Evolutionary conservation across 1,139 yeast genomes (phyloP), one percentile per base, ranked within the genome.

Genomic region (Eremothecium sinecaudum): DNA sequence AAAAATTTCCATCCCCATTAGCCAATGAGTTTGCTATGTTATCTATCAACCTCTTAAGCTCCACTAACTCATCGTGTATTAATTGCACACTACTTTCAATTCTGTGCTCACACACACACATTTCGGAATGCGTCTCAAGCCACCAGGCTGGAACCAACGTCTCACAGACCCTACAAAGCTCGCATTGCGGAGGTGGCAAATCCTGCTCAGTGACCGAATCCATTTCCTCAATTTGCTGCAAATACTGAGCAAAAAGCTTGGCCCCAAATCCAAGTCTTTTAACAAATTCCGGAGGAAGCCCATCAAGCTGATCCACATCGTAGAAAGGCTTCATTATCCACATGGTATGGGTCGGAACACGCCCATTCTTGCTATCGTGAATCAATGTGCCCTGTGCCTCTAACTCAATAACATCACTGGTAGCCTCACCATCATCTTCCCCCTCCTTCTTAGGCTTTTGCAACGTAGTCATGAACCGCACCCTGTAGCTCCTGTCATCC

Each of bases 311-410:
- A 33, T 63, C 59, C 10, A 77, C 64, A 5, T 79, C 78, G 8
- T 69, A 64, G 56, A 75, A 80, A 1, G 93, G 94, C 46, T 82
- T 78, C 9, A 90, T 66, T 3, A 92, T 77, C 97, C 98, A 90
- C 81, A 90, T 81, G 1, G 95, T 77, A 56, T 86, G 93, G 1
- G 80, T 68, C 1, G 93, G 86, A 12, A 50, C 22, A n/a, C 68
- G 57, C 10, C 66, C 66, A 0, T 75, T 64, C 32, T 63, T 62
- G 3, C 69, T 58, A 47, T 80, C 81, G 45, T 76, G 82, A n/a
- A 90, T 79, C 23, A 90, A 58, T n/a, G 90, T 79, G 5, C 99
- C 99, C 51, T 87, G 96, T 0, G 95, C 97, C 55, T 87, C 98
- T 26, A 90, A 62, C 47, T 83, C 92, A 3, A 78, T 69, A 10